Evolutionary conservation across 768 basidiomycete species (phyloP), one percentile per base, ranked within the genome.

Genomic region (Tylopilus intermedius): DNA sequence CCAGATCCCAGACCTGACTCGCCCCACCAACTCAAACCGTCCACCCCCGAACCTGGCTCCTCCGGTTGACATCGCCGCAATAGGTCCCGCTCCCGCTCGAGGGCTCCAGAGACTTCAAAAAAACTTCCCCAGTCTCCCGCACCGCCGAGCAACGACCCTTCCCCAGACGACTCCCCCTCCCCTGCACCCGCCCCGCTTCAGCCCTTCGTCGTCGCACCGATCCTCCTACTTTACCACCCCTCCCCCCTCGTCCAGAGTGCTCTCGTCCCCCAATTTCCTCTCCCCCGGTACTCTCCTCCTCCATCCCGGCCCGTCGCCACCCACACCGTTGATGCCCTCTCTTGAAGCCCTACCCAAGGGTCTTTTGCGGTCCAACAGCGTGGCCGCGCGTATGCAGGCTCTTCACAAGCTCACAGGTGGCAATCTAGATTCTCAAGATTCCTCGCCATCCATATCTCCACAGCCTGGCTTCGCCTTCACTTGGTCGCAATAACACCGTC

Each of bases 281-380:
- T 73, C 79, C 7, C 76, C 82, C 9, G 82, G 81, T 29, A 74
- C 78, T 38, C 74, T 80, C 18, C 18, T 18, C 18, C 18, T 18
- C 18, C 18, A 18, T 18, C 18, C 18, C 18, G 18, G 18, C 18
- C 7, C 81, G 15, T 79, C 84, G 6, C 80, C 84, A 7, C 84
- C 83, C 3, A 57, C 62, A 1, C 86, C 88, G 15, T 67, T 82
- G 61, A 68, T 87, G 33, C 90, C 90, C 0, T 81, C 88, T 4
- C 75, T 95, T 5, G 87, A 90, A 61, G 88, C 86, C 21, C 72
- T 94, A 35, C 84, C 85, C 64, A 81, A 76, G 62, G 86, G 86
- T 14, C 79, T 96, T 3, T 84, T 90, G 63, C 84, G 94, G n/a
- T 94, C 94, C 2, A 94, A 94, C 66, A 94, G 93, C 62, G 90